phyloP scores from a whole-genome alignment of 768 basidiomycete species.

The Pluteus cervinus region DNA sequence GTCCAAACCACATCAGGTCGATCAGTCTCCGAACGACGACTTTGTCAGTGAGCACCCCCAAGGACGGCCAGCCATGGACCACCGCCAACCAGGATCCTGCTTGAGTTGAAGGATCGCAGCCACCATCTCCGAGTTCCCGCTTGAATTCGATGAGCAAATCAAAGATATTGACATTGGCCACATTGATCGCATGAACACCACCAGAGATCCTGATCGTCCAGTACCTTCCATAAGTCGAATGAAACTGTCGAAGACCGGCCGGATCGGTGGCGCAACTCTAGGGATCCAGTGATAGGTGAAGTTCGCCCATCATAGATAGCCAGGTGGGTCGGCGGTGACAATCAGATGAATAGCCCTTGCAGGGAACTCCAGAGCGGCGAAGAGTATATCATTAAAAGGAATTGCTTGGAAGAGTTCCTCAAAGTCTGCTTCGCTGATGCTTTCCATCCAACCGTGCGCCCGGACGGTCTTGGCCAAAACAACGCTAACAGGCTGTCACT shows the following conservation, averaged over 20 bases:
- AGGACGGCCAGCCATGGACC: not conserved
- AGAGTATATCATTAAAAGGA: no score
- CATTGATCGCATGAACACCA: conserved; percentile 1
- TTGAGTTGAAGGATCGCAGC: conserved; percentile 23
- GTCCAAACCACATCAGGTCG: conserved; percentile 14
- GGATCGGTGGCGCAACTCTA: conserved; percentile 16
- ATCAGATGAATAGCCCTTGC: no score
- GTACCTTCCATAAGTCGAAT: conserved; percentile 11
- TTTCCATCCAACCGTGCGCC: no score
- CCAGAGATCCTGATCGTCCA: conserved; percentile 6
- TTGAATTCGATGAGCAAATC: conserved; percentile 16
- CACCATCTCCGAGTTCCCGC: conserved; percentile 20
- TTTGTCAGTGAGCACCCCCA: conserved; percentile 15
- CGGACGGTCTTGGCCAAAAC: no score
- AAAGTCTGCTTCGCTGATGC: no score
- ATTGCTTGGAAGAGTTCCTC: no score
- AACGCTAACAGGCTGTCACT: no score
- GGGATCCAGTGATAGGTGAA: not conserved
- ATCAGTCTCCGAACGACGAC: conserved; percentile 15
- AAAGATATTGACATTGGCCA: conserved; percentile 1
- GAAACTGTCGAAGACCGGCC: conserved; percentile 22
- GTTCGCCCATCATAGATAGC: conserved; percentile 9
- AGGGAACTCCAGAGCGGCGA: no score
- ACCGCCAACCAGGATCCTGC: conserved; percentile 8
- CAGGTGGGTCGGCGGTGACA: no score